These are phyloP conservation scores for Exophiala xenobiotica DNA, from an alignment of 2,329 filamentous ascomycete genomes.

Conservation along the genomic window DNA sequence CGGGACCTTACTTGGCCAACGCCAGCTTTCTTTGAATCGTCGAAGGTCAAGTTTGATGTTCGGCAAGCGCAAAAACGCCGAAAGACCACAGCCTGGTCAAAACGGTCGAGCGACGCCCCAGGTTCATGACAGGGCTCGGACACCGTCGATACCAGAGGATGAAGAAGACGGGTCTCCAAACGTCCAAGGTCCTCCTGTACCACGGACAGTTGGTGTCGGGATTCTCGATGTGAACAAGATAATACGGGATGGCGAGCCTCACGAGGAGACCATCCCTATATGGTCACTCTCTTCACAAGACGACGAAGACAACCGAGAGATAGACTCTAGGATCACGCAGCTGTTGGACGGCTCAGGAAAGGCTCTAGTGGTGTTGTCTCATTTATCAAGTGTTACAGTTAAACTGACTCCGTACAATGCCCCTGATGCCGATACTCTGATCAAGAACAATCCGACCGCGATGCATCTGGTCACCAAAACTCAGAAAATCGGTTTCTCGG, in stretches of 20 bases:
- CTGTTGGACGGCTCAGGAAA: constrained; percentile 72
- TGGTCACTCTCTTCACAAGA: constrained; percentile 65
- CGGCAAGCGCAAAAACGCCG: constrained; percentile 26
- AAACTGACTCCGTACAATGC: constrained; percentile 76
- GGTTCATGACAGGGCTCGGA: constrained; percentile 15
- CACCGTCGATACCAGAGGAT: constrained; percentile 24
- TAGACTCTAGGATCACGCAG: constrained; percentile 54
- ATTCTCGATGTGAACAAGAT: constrained; percentile 73
- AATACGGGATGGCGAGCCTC: constrained; percentile 68
- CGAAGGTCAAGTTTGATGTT: constrained; percentile 47
- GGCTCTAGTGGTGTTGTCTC: constrained; percentile 69
- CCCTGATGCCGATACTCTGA: constrained; percentile 73
- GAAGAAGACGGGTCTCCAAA: constrained; percentile 22
- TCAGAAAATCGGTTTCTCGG: constrained; percentile 88
- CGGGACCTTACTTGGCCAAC: constrained; percentile 27
- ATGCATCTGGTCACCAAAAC: constrained; percentile 79
- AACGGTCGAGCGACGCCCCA: constrained; percentile 30
- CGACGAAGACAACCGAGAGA: constrained; percentile 49
- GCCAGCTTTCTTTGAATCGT: constrained; percentile 33
- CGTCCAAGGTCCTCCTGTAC: constrained; percentile 25
- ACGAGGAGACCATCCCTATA: constrained; percentile 65
- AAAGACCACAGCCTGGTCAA: constrained; percentile 33
- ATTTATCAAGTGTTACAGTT: constrained; percentile 74
- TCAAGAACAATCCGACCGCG: constrained; percentile 83
- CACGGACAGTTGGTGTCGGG: constrained; percentile 64